These are phyloP conservation scores for Cutaneotrichosporon spelunceum DNA, from an alignment of 1,284 basidiomycete species.

Conservation along the genomic window DNA sequence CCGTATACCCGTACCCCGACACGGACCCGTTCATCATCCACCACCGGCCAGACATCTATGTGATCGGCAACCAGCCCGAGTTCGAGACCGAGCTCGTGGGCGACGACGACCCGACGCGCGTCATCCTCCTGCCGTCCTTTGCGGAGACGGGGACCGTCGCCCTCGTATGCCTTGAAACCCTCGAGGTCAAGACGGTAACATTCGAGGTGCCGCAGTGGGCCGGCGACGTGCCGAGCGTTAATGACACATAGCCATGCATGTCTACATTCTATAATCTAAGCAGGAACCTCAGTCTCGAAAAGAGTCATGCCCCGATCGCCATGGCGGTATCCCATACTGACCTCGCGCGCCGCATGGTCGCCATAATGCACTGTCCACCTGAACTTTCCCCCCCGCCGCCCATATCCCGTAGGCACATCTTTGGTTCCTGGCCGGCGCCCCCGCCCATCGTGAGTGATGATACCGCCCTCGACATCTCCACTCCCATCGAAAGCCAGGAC, in stretches of 20 bases:
- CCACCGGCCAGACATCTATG: constrained; percentile 81
- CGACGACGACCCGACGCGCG: constrained; percentile 56
- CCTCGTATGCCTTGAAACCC: constrained; percentile 60
- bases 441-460: constrained; percentile 16
- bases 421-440: background rate
- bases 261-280: constrained; percentile 5
- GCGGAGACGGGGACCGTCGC: constrained; percentile 63
- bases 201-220: constrained; percentile 50
- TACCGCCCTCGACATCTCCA: constrained; percentile 26
- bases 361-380: constrained; percentile 39
- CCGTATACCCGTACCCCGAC: constrained; percentile 92
- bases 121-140: constrained; percentile 83
- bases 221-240: constrained; percentile 24
- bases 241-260: background rate
- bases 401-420: constrained; percentile 32
- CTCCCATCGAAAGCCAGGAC: constrained; percentile 45
- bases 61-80: constrained; percentile 85
- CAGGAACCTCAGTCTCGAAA: constrained; percentile 29
- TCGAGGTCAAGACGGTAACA: constrained; percentile 55
- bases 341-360: constrained; percentile 25
- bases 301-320: constrained; percentile 29
- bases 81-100: constrained; percentile 71
- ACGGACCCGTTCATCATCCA: constrained; percentile 85
- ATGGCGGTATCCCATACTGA: constrained; percentile 42
- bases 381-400: constrained; percentile 37